Evolutionary conservation across 148 eudicot species (phyloP), one percentile per base, ranked within the genome.

Genomic region (Mesembryanthemum crystallinum): DNA sequence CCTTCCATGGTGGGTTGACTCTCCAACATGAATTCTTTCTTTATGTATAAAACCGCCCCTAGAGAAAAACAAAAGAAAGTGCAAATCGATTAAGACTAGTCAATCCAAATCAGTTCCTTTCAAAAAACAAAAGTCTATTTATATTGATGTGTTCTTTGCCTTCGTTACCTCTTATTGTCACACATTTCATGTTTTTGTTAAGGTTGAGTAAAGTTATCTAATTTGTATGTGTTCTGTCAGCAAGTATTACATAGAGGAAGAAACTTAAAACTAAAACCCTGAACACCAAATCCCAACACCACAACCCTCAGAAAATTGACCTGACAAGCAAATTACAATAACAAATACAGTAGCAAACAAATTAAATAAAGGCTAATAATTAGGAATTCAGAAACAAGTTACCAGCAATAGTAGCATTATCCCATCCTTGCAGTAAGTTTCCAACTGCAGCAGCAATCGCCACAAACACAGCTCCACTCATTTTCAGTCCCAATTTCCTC

Each of bases 401-500:
- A 86, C 91, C 88, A 57, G 93, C 89, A 61, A 89, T 86, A 64
- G 91, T 84, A 65, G 93, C 91, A 79, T 87, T 89, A 78, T 89
- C 90, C 92, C 92, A 89, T 69, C 92, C 92, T 82, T 83, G 88
- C 55, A 89, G 77, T 18, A 89, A 67, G 81, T 89, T 84, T 4
- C 92, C 92, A 55, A 89, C 81, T n/a, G 90, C 82, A 25, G 89
- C 92, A 84, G 87, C 88, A 80, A 89, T 78, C 30, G 92, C 92
- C 47, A 89, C 89, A 59, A 81, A 72, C 73, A 87, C 92, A 32
- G 92, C 87, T 73, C 88, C 91, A 73, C 86, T 85, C 94, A 90
- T 90, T 77, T 69, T 83, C 61, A 61, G 35, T 45, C 54, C 54
- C 70, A 58, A 47, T 20, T 37, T 62, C 23, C 37, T 37, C n/a